phyloP scores from a whole-genome alignment of 257 asterid species.

The Solanum megistacrolobum region DNA sequence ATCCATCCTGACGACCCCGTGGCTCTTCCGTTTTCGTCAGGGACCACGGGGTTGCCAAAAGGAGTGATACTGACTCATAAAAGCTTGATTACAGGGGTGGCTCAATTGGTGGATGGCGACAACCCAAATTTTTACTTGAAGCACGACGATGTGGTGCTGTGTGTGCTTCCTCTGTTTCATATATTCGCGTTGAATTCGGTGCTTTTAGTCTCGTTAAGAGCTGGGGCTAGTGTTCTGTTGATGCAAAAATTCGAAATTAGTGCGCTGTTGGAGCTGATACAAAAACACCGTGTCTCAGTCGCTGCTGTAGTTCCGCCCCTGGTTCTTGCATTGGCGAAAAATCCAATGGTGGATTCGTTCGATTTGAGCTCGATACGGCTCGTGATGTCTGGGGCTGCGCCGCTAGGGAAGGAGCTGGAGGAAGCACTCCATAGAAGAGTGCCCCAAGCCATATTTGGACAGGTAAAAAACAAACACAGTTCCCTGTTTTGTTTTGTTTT shows the following conservation, averaged over 20 bases:
- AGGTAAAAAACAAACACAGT: slow-evolving; percentile 26
- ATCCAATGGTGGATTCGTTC: slow-evolving; percentile 48
- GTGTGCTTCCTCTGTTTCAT: slow-evolving; percentile 72
- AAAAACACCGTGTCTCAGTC: slow-evolving; percentile 53
- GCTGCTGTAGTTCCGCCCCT: slow-evolving; percentile 87
- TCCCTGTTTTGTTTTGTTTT: neutral
- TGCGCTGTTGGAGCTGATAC: slow-evolving; percentile 48
- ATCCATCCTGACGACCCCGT: slow-evolving; percentile 51
- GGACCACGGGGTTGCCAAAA: slow-evolving; percentile 75
- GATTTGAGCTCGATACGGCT: slow-evolving; percentile 59
- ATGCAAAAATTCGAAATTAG: slow-evolving; percentile 74
- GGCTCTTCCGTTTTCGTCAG: slow-evolving; percentile 73
- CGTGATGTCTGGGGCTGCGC: slow-evolving; percentile 85
- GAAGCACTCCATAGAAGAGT: slow-evolving; percentile 44
- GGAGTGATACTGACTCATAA: slow-evolving; percentile 72
- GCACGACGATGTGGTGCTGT: slow-evolving; percentile 45
- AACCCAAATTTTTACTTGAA: slow-evolving; percentile 59
- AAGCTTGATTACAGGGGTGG: slow-evolving; percentile 61
- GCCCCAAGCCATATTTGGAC: slow-evolving; percentile 84
- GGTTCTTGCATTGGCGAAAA: slow-evolving; percentile 70
- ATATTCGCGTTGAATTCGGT: slow-evolving; percentile 58
- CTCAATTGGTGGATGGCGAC: slow-evolving; percentile 77
- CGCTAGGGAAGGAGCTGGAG: slow-evolving; percentile 80
- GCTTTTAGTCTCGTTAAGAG: slow-evolving; percentile 52
- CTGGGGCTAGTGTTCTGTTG: slow-evolving; percentile 49